Evolutionary conservation across 2,329 filamentous ascomycete genomes (phyloP).

Genomic region (Apiospora saccharicola): DNA sequence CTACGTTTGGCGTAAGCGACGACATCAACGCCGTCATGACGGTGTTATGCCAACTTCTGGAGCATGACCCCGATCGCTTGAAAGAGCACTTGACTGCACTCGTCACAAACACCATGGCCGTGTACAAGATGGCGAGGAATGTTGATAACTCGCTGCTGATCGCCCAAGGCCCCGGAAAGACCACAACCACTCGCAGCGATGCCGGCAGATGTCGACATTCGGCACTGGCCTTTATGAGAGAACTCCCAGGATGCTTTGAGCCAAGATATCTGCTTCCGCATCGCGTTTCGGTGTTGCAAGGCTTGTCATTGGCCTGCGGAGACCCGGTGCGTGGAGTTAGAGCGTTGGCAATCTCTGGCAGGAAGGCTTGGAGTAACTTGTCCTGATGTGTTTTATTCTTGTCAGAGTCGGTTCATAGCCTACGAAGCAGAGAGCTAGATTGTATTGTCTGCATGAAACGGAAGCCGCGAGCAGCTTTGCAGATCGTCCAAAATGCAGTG

Average conservation of each 20-base stretch:
- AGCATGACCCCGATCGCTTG: slow-evolving; percentile 53
- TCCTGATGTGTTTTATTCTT: slow-evolving; percentile 29
- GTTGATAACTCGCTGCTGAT: slow-evolving; percentile 29
- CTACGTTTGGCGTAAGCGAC: slow-evolving; percentile 48
- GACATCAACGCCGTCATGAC: slow-evolving; percentile 58
- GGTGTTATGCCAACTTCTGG: slow-evolving; percentile 57
- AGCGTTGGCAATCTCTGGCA: slow-evolving; percentile 55
- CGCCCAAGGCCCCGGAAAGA: background rate
- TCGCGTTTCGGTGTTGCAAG: slow-evolving; percentile 52
- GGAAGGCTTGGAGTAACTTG: slow-evolving; percentile 55
- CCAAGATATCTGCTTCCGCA: slow-evolving; percentile 53
- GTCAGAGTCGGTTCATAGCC: background rate
- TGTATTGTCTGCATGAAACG: background rate
- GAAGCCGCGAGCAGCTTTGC: background rate
- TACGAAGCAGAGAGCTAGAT: background rate
- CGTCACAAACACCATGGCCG: slow-evolving; percentile 51
- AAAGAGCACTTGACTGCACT: slow-evolving; percentile 58
- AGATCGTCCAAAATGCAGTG: background rate
- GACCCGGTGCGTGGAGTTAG: slow-evolving; percentile 62
- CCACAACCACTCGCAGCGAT: slow-evolving; percentile 31
- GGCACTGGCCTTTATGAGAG: slow-evolving; percentile 55
- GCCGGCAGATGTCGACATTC: slow-evolving; percentile 52
- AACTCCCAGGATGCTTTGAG: slow-evolving; percentile 58
- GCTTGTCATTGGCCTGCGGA: slow-evolving; percentile 59
- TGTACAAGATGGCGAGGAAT: slow-evolving; percentile 44